phyloP scores from a whole-genome alignment of 305 asterid species.

The Fraxinus albicans region DNA sequence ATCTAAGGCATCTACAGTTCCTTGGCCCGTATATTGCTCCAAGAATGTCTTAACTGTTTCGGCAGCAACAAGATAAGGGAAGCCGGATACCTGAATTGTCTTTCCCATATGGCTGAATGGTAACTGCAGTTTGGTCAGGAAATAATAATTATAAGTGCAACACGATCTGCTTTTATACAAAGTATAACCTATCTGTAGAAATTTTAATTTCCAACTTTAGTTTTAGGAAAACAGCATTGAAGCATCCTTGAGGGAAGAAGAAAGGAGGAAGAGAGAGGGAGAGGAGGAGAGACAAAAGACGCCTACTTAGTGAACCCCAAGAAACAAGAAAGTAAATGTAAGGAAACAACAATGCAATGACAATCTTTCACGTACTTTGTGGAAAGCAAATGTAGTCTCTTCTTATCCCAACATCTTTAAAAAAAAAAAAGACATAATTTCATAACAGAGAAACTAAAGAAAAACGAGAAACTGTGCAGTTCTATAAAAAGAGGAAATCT shows the following conservation, averaged over 20 bases:
- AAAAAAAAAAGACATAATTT: no score
- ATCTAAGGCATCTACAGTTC: conserved; percentile 56
- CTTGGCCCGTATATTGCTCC: conserved; percentile 47
- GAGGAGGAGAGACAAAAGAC: not conserved
- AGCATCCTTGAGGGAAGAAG: not conserved
- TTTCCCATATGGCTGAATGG: conserved; percentile 42
- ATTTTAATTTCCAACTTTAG: not conserved
- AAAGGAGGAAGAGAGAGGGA: not conserved
- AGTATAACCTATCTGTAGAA: not conserved
- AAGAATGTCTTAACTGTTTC: conserved; percentile 37
- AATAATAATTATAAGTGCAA: not conserved
- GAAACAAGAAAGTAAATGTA: not conserved
- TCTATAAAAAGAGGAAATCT: not conserved
- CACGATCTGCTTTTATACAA: not conserved
- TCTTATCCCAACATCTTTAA: not conserved
- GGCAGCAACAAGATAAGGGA: conserved; percentile 47
- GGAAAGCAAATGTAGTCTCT: not conserved
- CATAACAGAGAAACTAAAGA: not conserved
- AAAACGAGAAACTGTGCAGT: not conserved
- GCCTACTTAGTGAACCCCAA: not conserved
- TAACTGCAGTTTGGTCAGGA: conserved; percentile 22
- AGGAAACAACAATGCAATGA: not conserved
- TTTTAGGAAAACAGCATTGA: not conserved
- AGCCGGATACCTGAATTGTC: conserved; percentile 57
- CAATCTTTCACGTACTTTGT: not conserved